phyloP scores from a whole-genome alignment of 2,329 filamentous ascomycete genomes.

The Penicillium occitanis region DNA sequence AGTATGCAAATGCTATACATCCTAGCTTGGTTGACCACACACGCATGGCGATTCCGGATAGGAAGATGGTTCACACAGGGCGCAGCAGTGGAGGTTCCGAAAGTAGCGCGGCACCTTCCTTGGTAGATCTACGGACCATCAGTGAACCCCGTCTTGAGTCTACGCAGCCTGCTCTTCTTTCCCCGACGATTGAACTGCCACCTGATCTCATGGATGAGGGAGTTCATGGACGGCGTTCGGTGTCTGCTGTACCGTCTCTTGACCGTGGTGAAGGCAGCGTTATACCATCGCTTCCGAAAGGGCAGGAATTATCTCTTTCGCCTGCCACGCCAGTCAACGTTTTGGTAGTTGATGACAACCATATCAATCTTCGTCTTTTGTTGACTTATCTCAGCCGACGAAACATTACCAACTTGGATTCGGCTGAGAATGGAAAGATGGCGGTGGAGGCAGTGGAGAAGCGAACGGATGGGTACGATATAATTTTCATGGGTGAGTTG shows the following conservation, averaged over 20 bases:
- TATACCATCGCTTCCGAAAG: neutral
- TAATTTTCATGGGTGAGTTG: slow-evolving; percentile 46
- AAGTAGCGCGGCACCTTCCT: neutral
- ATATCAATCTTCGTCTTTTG: slow-evolving; percentile 47
- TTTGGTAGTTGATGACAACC: slow-evolving; percentile 49
- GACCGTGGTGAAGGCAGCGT: neutral
- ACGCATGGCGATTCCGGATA: slow-evolving; percentile 6
- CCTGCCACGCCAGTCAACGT: slow-evolving; percentile 29
- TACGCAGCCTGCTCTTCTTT: neutral
- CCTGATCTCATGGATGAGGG: slow-evolving; percentile 13
- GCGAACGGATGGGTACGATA: slow-evolving; percentile 39
- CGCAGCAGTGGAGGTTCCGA: neutral
- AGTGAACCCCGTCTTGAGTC: slow-evolving; percentile 11
- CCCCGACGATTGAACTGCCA: slow-evolving; percentile 2
- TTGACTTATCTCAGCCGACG: slow-evolving; percentile 46
- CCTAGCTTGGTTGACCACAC: slow-evolving; percentile 16
- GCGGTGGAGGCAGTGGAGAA: slow-evolving; percentile 44
- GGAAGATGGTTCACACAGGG: neutral
- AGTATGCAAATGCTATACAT: neutral
- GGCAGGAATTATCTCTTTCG: neutral
- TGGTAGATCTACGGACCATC: slow-evolving; percentile 2
- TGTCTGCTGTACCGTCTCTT: slow-evolving; percentile 2
- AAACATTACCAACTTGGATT: slow-evolving; percentile 35
- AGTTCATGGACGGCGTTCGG: slow-evolving; percentile 9
- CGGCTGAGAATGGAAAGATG: slow-evolving; percentile 45